Base-by-base conservation (phyloP, 75 land plant species). In the Gnetum montanum region DNA sequence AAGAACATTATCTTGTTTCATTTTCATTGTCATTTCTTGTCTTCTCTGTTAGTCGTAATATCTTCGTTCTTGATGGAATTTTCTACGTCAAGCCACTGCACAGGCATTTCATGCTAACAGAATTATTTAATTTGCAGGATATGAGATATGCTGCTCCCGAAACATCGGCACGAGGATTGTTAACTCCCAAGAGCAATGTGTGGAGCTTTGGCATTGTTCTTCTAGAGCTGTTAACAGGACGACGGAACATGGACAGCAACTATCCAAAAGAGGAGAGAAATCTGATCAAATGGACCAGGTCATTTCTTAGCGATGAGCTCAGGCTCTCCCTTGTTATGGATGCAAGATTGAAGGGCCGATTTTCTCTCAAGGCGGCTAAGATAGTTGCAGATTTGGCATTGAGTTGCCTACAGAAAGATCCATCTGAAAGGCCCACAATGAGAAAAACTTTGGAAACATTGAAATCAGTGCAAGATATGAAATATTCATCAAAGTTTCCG, bases 201-300 rank as follows among this genome's bases (percentile, higher is more conserved):
- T 95, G 81, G 81, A 85, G 91, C 49, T 95, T 95, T 67, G 99
- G 99, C 12, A 68, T 95, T 19, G 73, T 95, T n/a, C 79, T 95
- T 68, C 76, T 95, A 20, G 98, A 95, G 66, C 67, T 95, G 12
- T 71, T 95, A 4, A 95, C 97, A 29, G 99, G 96, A 25, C 57
- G 79, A 27, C 77, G 57, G 60, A 72, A 87, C 59, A 64, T 74
- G 30, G 96, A 86, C 53, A 44, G 35, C 4, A 31, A 18, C 10
- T 55, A 70, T 57, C 70, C 76, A 3, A 76, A 71, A 49, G 84
- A 82, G 31, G 96, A 85, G 60, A 66, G 79, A 49, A 82, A 77
- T 58, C 59, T 94, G 13, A 83, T 90, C 27, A 77, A 78, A 40
- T 95, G 91, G 91, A 76, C 83, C 37, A 68, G 61, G 24, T 83